Evolutionary conservation across 2,329 filamentous ascomycete genomes (phyloP).

Genomic region (Ophiostoma triangulosporum): DNA sequence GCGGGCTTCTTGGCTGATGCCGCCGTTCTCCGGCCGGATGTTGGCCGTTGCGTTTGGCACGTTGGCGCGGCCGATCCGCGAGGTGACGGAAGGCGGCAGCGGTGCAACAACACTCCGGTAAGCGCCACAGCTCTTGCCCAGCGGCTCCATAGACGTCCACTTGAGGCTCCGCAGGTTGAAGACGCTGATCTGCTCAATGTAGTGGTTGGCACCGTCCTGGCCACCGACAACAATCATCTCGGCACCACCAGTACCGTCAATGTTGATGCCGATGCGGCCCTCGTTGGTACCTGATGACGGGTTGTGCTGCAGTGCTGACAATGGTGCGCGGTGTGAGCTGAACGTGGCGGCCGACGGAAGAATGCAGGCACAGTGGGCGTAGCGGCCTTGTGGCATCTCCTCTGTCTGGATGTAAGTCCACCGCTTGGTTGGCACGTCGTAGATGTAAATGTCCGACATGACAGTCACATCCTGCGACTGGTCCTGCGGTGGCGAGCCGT

Average conservation of each 20-base stretch:
- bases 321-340: conserved; percentile 66
- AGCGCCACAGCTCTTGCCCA: conserved; percentile 88
- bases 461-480: conserved; percentile 78
- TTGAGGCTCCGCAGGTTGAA: conserved; percentile 92
- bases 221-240: conserved; percentile 97
- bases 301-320: conserved; percentile 83
- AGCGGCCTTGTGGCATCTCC: conserved; percentile 81
- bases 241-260: conserved; percentile 82
- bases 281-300: conserved; percentile 73
- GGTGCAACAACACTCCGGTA: conserved; percentile 93
- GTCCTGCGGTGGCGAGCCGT: conserved; percentile 38
- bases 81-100: conserved; percentile 50
- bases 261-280: conserved; percentile 72
- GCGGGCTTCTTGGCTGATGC: conserved; percentile 39
- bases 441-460: conserved; percentile 97
- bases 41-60: conserved; percentile 20
- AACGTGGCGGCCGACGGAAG: conserved; percentile 80
- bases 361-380: conserved; percentile 91
- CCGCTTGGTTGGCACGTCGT: conserved; percentile 65
- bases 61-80: conserved; percentile 51
- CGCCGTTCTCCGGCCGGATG: conserved; percentile 29
- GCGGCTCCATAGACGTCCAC: conserved; percentile 79
- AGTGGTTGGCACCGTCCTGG: conserved; percentile 94
- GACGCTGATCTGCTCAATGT: conserved; percentile 96
- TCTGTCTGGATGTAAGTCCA: conserved; percentile 77